Evolutionary conservation across 148 eudicot species (phyloP).

Genomic region (Amaranthus palmeri): DNA sequence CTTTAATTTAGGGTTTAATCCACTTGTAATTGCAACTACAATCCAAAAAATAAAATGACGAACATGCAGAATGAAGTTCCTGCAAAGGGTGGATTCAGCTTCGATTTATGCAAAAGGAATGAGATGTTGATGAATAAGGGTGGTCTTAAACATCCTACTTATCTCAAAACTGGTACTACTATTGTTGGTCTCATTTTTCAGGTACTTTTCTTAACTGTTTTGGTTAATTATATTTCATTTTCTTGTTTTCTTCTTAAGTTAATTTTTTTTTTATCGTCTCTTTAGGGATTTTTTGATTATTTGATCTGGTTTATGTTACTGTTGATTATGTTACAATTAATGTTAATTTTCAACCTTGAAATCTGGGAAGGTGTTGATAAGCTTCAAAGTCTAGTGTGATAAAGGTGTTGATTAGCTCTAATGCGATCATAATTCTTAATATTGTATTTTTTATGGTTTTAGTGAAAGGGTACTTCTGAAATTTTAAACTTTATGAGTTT

Average conservation of each 20-base stretch:
- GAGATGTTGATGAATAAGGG: constrained; percentile 67
- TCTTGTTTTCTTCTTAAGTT: background rate
- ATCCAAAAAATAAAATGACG: constrained; percentile 34
- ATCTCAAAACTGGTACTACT: constrained; percentile 76
- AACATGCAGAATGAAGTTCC: constrained; percentile 45
- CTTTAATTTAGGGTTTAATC: constrained; percentile 23
- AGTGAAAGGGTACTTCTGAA: background rate
- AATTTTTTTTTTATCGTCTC: background rate
- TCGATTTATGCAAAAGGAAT: constrained; percentile 69
- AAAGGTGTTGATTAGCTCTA: background rate
- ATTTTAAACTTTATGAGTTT: background rate
- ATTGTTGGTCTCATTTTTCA: constrained; percentile 71
- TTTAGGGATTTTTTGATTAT: background rate
- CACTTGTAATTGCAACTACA: background rate
- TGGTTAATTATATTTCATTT: background rate
- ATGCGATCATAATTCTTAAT: background rate
- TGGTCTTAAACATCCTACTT: constrained; percentile 47
- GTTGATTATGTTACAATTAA: background rate
- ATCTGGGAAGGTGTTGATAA: no score
- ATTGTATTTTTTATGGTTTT: background rate
- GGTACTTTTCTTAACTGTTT: constrained; percentile 28
- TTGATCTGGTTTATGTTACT: background rate
- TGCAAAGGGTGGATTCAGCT: constrained; percentile 62
- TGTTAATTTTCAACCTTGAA: no score
- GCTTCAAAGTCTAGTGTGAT: no score